phyloP scores from a whole-genome alignment of 495 filamentous ascomycete species.

The Zalerion maritima region DNA sequence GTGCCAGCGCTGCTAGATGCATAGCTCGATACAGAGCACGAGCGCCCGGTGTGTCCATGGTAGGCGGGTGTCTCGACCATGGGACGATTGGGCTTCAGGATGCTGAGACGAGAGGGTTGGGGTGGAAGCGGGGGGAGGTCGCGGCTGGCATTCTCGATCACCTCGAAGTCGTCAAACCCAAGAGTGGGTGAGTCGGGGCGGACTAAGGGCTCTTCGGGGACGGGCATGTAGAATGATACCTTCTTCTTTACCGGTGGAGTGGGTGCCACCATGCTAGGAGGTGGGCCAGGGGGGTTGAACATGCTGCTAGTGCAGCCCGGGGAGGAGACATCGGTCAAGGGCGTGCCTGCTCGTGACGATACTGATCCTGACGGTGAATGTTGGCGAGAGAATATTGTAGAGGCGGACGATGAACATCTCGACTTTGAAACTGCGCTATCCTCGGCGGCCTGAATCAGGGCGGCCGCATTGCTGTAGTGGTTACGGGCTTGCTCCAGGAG shows the following conservation, averaged over 20 bases:
- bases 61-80: too few species aligned
- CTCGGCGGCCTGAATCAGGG: conserved; percentile 24
- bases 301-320: conserved; percentile 29
- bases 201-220: conserved; percentile 31
- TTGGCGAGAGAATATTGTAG: conserved; percentile 23
- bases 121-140: neutral
- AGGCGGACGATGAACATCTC: conserved; percentile 18
- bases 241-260: conserved; percentile 27
- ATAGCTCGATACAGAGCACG: too few species aligned
- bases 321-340: conserved; percentile 25
- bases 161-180: conserved; percentile 22
- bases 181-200: conserved; percentile 32
- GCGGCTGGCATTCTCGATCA: neutral
- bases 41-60: too few species aligned
- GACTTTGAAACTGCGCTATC: conserved; percentile 17
- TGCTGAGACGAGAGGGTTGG: neutral
- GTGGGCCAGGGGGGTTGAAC: conserved; percentile 11
- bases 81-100: conserved; percentile 11
- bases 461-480: conserved; percentile 30
- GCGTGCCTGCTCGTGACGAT: conserved; percentile 27
- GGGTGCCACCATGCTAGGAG: conserved; percentile 5
- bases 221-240: conserved; percentile 32
- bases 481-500: conserved; percentile 32
- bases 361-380: conserved; percentile 30
- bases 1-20: too few species aligned